phyloP scores from a whole-genome alignment of 345 rosid genomes.

The Populus tremula region DNA sequence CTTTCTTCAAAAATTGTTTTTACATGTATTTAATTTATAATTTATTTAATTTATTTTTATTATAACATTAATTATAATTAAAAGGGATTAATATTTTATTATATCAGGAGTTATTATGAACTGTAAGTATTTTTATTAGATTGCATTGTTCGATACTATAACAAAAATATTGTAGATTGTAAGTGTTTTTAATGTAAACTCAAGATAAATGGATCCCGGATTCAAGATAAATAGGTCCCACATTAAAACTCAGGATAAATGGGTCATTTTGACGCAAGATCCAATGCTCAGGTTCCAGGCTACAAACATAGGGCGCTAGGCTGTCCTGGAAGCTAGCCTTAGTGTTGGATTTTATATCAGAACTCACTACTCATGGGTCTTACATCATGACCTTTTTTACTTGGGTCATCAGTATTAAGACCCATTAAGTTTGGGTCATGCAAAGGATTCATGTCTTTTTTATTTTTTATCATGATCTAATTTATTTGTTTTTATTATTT shows the following conservation, averaged over 20 bases:
- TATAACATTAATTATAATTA: no score
- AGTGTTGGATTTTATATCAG: accelerated
- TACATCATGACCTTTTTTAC: no score
- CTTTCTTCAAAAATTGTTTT: no score
- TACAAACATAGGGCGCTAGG: accelerated
- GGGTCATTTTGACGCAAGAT: accelerated
- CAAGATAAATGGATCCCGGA: no score
- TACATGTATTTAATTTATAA: no score
- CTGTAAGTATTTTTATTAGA: no score
- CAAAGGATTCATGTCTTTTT: accelerated
- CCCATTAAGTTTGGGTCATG: accelerated
- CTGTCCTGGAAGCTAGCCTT: accelerated
- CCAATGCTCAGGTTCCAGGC: no score
- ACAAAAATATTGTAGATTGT: accelerated
- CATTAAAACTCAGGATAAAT: accelerated
- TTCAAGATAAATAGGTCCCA: accelerated
- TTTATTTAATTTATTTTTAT: no score
- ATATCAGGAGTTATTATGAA: accelerated
- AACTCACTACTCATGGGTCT: no score
- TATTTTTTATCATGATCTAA: accelerated
- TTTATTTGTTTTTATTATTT: no score
- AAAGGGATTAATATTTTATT: no score
- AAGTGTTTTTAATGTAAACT: accelerated
- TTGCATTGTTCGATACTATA: accelerated
- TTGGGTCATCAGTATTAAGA: no score